Evolutionary conservation across 768 basidiomycete species (phyloP).

Genomic region (Suillus americanus): DNA sequence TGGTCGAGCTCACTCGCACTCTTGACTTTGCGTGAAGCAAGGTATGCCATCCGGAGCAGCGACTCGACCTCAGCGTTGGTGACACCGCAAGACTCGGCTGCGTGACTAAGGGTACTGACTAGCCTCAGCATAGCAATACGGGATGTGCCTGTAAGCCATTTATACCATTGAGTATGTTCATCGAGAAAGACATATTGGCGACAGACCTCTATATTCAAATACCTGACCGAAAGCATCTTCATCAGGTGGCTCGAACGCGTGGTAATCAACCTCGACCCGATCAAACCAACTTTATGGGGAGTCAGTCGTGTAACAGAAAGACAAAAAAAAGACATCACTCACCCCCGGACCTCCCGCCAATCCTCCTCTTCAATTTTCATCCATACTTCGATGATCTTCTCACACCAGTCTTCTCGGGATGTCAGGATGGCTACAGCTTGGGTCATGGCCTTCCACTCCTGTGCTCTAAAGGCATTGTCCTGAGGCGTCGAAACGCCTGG

Average conservation of each 20-base stretch:
- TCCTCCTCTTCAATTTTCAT: constrained; percentile 28
- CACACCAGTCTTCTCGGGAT: constrained; percentile 26
- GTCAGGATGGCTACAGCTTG: constrained; percentile 24
- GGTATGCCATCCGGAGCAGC: constrained; percentile 25
- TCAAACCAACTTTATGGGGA: constrained; percentile 13
- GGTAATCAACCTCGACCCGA: constrained; percentile 16
- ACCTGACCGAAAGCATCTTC: constrained; percentile 12
- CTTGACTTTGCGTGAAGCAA: constrained; percentile 19
- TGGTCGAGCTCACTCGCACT: neutral
- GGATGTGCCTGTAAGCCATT: constrained; percentile 14
- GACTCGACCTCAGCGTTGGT: constrained; percentile 27
- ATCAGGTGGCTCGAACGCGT: constrained; percentile 14
- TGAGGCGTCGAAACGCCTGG: constrained; percentile 23
- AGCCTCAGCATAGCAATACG: constrained; percentile 29
- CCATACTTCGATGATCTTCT: constrained; percentile 27
- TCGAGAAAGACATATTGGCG: neutral
- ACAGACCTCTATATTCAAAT: constrained; percentile 22
- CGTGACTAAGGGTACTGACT: constrained; percentile 24
- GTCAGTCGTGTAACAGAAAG: neutral
- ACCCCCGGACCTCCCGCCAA: constrained; percentile 20
- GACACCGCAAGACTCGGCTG: constrained; percentile 17
- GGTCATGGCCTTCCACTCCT: constrained; percentile 24
- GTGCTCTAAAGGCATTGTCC: constrained; percentile 12
- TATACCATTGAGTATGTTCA: neutral
- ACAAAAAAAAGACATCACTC: neutral